Evolutionary conservation across 1,139 yeast species (phyloP), one percentile per base, ranked within the genome.

Genomic region (Pneumocystis murina): DNA sequence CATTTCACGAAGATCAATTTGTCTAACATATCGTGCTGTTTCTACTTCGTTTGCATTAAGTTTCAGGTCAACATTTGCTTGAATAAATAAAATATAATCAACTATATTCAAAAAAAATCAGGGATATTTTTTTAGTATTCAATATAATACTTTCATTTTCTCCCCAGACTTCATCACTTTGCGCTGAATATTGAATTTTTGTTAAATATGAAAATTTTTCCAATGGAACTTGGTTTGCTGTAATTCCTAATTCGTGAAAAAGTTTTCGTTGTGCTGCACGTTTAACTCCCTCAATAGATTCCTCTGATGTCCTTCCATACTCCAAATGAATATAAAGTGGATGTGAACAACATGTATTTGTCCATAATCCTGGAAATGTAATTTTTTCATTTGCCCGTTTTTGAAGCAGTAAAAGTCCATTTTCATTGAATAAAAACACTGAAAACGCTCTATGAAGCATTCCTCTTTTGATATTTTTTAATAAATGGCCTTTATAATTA

Each of bases 341-440:
- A 75, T 92, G 99, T 0, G 97, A 91, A 74, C 99, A 92, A 75
- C 98, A 94, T 2, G 99, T 94, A 74, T 92, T 92, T 59, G 99
- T 92, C 99, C 99, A 92, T 69, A 69, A 67, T 66, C 83, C 83
- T 1, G 98, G 95, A 75, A 92, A 92, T 0, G 99, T 92, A 76
- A 92, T 92, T 75, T 92, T 92, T 74, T 92, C 97, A 66, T 85
- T 85, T 0, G 99, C 97, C 70, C 99, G 84, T 76, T 89, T 95
- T 76, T 92, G 98, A 70, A 92, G 80, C 69, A 92, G 79, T 68
- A 94, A 80, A 75, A 86, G 81, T 66, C 84, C 84, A 62, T 87
- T 82, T 60, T 81, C 83, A 74, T 90, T 86, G 78, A 92, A 94
- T 66, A 91, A 77, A 72, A 92, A 92, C 39, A 91, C 97, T 38